Evolutionary conservation across 179 eudicot genomes (phyloP), one percentile per base, ranked within the genome.

Genomic region (Carnegiea gigantea): DNA sequence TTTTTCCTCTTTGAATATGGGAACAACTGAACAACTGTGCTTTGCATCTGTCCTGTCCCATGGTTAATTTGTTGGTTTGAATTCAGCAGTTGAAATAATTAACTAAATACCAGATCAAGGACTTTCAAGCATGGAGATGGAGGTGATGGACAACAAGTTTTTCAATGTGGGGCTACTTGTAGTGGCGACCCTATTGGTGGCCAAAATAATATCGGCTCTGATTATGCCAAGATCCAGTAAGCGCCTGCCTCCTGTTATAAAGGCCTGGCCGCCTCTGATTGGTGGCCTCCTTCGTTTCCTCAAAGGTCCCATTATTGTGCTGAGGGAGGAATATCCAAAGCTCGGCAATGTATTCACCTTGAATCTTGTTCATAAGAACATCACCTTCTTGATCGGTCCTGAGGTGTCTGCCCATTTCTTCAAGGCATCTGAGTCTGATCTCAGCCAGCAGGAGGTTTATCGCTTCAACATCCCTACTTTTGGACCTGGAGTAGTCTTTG

Each of bases 371-470:
- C 81, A 88, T 70, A 94, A 93, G 85, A 93, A 93, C 36, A 92
- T 93, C 77, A 94, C 97, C 4, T 94, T 93, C 86, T 80, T 94
- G 75, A 90, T 94, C 26, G 98, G 98, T 1, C 98, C 97, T 9
- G 98, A 93, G 82, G 98, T 94, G 6, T 94, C 97, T 4, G 91
- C 92, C n/a, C 94, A 94, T 83, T 94, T 94, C 89, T 94, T 93
- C 80, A 94, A 94, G 85, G 98, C 97, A 18, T 59, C 90, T 0
- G 98, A 94, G 79, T 76, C 94, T 33, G 97, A 92, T 86, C 94
- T 94, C 40, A 94, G 97, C 79, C 98, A 94, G 85, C 94, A 93
- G 68, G 97, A 93, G 83, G 98, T 93, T 1, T 94, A 94, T 79
- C 95, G 88, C 60, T 94, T 94, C 88, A 94, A 91, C 75, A 94